These are phyloP conservation scores for Candida frijolesensis DNA, from an alignment of 1,139 yeast genomes.

Conservation along the genomic window DNA sequence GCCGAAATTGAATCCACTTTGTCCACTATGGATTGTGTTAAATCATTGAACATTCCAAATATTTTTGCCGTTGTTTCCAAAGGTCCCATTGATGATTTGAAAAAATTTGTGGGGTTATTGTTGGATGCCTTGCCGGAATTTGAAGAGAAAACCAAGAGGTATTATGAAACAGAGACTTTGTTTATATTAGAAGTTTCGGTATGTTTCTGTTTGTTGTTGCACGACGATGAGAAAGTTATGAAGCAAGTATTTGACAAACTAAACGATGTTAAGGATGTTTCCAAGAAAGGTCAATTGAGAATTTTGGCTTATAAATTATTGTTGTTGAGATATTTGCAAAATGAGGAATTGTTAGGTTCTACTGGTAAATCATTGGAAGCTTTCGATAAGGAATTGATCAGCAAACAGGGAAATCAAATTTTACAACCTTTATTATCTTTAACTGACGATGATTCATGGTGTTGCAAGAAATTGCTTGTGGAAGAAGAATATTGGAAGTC, in stretches of 20 bases:
- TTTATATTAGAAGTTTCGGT: constrained; percentile 59
- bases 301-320: constrained; percentile 44
- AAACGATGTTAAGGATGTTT: constrained; percentile 20
- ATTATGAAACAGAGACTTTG: constrained; percentile 55
- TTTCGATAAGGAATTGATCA: constrained; percentile 41
- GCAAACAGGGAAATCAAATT: constrained; percentile 52
- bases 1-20: constrained; percentile 87
- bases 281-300: constrained; percentile 35
- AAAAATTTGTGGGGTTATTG: constrained; percentile 24
- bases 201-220: constrained; percentile 48
- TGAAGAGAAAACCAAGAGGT: constrained; percentile 44
- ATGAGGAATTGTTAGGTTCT: constrained; percentile 19
- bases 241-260: constrained; percentile 26
- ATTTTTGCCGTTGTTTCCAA: constrained; percentile 50
- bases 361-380: constrained; percentile 28
- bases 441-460: constrained; percentile 52
- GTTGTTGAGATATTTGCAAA: constrained; percentile 36
- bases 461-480: constrained; percentile 38
- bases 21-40: constrained; percentile 80
- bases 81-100: constrained; percentile 28
- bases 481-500: constrained; percentile 66
- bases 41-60: constrained; percentile 59
- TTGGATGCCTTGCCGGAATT: constrained; percentile 33
- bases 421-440: constrained; percentile 57
- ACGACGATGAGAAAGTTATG: constrained; percentile 36